A percentile compares a stretch with the other conserved stretches of the same genome.
phyloP scores from a whole-genome alignment of 495 filamentous ascomycete genomes.

The Penicillium psychrofluorescens region DNA sequence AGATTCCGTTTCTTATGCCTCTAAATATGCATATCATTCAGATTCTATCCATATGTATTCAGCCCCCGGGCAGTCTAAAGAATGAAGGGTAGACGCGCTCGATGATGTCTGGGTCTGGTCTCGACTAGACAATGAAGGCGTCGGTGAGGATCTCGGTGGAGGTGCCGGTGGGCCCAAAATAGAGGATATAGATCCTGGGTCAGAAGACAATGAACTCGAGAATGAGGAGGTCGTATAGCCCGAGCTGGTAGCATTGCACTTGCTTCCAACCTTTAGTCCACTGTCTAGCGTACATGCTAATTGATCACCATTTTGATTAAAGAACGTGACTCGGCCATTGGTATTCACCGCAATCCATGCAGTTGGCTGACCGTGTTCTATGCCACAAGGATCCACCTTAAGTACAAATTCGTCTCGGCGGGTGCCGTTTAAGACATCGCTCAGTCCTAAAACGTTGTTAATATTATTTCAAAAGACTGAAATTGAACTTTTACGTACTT shows the following conservation, averaged over 20 bases:
- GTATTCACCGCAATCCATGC: constrained; percentile 1
- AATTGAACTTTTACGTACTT: not conserved
- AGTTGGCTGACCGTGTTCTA: not conserved
- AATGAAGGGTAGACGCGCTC: too few species aligned
- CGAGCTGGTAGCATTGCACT: not conserved
- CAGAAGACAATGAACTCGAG: not conserved
- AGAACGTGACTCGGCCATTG: constrained; percentile 2
- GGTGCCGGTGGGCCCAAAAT: too few species aligned
- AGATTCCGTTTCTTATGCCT: too few species aligned
- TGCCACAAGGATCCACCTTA: not conserved
- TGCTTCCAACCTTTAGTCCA: constrained; percentile 4
- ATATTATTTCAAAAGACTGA: not conserved
- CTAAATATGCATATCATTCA: too few species aligned
- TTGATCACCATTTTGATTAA: constrained; percentile 3
- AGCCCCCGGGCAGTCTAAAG: too few species aligned
- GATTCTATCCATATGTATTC: too few species aligned
- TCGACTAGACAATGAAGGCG: too few species aligned
- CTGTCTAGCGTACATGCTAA: constrained; percentile 1
- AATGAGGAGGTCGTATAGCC: not conserved
- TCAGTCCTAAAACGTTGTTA: not conserved
- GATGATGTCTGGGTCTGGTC: too few species aligned
- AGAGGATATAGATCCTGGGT: too few species aligned
- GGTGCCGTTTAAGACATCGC: not conserved
- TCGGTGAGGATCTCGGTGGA: too few species aligned
- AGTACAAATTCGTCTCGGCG: not conserved